phyloP scores from a whole-genome alignment of 768 basidiomycete species.

The Mycena galericulata region DNA sequence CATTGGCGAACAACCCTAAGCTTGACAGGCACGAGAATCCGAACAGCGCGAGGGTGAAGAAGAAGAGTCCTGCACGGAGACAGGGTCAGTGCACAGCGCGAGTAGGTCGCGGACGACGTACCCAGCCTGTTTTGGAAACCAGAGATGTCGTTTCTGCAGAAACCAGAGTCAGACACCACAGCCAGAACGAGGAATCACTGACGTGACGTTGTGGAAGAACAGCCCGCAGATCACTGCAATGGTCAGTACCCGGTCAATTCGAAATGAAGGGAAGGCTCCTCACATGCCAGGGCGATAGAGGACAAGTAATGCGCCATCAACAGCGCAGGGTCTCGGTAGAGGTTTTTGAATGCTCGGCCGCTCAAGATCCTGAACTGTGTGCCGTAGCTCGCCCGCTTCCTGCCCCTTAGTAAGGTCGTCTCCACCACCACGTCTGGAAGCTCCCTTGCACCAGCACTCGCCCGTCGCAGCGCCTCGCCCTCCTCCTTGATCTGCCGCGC shows the following conservation, averaged over 20 bases:
- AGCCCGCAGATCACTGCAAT: conserved; percentile 87
- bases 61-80: conserved; percentile 81
- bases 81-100: not conserved
- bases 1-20: conserved; percentile 93
- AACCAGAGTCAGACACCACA: conserved; percentile 1
- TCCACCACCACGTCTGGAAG: conserved; percentile 78
- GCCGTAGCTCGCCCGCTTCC: conserved; percentile 85
- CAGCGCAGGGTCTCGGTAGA: conserved; percentile 94
- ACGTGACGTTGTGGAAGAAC: conserved; percentile 91
- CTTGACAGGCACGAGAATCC: conserved; percentile 98
- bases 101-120: conserved; percentile 41
- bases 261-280: conserved; percentile 46
- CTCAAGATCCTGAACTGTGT: conserved; percentile 96
- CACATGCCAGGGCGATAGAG: conserved; percentile 85
- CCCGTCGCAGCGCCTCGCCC: conserved; percentile 60
- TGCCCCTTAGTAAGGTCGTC: conserved; percentile 73
- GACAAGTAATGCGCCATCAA: conserved; percentile 92
- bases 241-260: conserved; percentile 14
- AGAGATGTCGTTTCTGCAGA: conserved; percentile 84
- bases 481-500: conserved; percentile 73
- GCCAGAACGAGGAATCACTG: conserved; percentile 39
- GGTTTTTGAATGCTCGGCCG: conserved; percentile 96
- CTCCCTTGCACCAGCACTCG: conserved; percentile 51
- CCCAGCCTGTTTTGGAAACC: conserved; percentile 97
- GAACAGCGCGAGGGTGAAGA: conserved; percentile 96